Percentiles rank a stretch among this genome's conserved stretches.
These are phyloP conservation scores for Lactifluus pinguis DNA, from an alignment of 768 basidiomycete genomes.

Conservation along the genomic window DNA sequence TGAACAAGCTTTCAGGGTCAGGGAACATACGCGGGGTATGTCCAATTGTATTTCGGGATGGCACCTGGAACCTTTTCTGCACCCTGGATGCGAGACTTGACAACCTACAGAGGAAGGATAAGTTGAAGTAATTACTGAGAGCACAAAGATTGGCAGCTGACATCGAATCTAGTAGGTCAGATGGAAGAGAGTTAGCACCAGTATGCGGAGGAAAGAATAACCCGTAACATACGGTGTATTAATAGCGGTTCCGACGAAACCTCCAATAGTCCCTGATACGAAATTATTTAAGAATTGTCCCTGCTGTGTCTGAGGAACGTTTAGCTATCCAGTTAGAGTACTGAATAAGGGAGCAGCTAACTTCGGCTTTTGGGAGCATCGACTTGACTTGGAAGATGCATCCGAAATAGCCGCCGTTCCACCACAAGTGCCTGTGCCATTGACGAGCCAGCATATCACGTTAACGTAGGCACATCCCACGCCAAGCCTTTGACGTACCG, in stretches of 20 bases:
- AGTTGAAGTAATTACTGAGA: neutral
- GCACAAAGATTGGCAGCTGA: constrained; percentile 16
- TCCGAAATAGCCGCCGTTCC: constrained; percentile 96
- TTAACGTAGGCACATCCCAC: neutral
- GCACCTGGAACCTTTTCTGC: constrained; percentile 41
- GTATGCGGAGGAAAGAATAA: neutral
- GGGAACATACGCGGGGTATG: constrained; percentile 62
- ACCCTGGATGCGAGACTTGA: constrained; percentile 93
- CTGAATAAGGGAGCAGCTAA: constrained; percentile 27
- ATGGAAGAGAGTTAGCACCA: neutral
- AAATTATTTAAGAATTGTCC: constrained; percentile 75
- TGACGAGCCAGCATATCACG: neutral
- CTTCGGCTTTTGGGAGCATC: constrained; percentile 79
- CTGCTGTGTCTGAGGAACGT: constrained; percentile 3
- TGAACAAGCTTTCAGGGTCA: neutral
- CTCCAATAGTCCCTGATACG: constrained; percentile 81
- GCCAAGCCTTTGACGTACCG: constrained; percentile 38
- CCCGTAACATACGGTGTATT: constrained; percentile 73
- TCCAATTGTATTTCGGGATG: constrained; percentile 88
- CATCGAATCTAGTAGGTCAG: constrained; percentile 35
- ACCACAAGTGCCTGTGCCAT: constrained; percentile 62
- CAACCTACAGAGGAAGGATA: constrained; percentile 46
- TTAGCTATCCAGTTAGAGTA: neutral
- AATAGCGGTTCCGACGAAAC: constrained; percentile 78
- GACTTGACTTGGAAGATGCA: constrained; percentile 79